phyloP scores from a whole-genome alignment of 2,329 filamentous ascomycete genomes.

The Fusarium subglutinans region DNA sequence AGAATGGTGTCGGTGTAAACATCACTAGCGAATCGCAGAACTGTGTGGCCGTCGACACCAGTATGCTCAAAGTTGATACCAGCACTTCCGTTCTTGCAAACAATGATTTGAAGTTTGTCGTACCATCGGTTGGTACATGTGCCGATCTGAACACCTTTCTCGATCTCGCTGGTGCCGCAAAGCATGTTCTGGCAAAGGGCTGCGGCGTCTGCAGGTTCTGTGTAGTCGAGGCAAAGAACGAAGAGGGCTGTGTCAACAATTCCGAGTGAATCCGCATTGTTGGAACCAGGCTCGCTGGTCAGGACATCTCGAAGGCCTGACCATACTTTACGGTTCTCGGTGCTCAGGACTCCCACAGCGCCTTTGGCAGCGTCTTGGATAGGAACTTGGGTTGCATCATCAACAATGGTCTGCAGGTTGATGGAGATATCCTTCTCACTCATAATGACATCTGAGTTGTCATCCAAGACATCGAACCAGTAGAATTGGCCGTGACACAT shows the following conservation, averaged over 20 bases:
- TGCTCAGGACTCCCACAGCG: slow-evolving; percentile 91
- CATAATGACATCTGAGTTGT: slow-evolving; percentile 96
- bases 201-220: slow-evolving; percentile 81
- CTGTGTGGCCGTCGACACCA: slow-evolving; percentile 96
- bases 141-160: slow-evolving; percentile 93
- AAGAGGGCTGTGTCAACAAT: slow-evolving; percentile 96
- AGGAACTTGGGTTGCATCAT: slow-evolving; percentile 88
- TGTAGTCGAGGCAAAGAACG: slow-evolving; percentile 90
- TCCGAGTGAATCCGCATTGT: slow-evolving; percentile 94
- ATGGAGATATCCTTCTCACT: slow-evolving; percentile 91
- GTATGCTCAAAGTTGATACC: slow-evolving; percentile 99
- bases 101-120: slow-evolving; percentile 98
- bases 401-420: slow-evolving; percentile 90
- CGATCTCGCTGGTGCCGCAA: slow-evolving; percentile 90
- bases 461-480: slow-evolving; percentile 97
- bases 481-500: slow-evolving; percentile 97
- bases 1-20: slow-evolving; percentile 98
- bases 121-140: slow-evolving; percentile 99
- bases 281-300: slow-evolving; percentile 84
- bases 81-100: slow-evolving; percentile 97
- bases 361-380: slow-evolving; percentile 97
- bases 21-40: slow-evolving; percentile 94
- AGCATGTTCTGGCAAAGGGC: slow-evolving; percentile 99
- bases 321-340: slow-evolving; percentile 97
- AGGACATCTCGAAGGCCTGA: slow-evolving; percentile 89